Evolutionary conservation across 2,329 filamentous ascomycete genomes (phyloP), one percentile per base, ranked within the genome.

Genomic region (Clarireedia hainanense): DNA sequence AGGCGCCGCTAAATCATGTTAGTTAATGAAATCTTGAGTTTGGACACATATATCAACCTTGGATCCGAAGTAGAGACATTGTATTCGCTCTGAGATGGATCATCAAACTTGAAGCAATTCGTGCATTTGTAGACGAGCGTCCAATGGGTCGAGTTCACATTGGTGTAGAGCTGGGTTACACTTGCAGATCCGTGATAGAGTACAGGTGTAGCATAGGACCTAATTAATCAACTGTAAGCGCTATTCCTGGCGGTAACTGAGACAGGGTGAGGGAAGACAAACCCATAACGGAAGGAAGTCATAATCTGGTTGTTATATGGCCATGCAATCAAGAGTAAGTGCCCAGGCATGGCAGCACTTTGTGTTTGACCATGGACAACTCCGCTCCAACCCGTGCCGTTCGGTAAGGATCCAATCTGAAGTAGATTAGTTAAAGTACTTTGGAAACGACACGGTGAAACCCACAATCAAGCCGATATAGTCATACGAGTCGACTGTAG

Each of bases 91-190:
- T 71, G 70, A 3, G 76, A 76, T 26, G 75, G 72, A 42, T 80
- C 73, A 61, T 78, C 70, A 76, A 80, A 83, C 1, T 72, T 63
- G 23, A 81, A 71, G 66, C 80, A 83, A 61, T 75, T 74, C 61
- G 83, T 69, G 69, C 85, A 88, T 47, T 81, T 76, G 71, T 85
- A 88, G n/a, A 86, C 76, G 48, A 86, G 66, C 47, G 78, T 78
- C 67, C 80, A 88, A 60, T 79, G 72, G 26, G 78, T 81, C 15
- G 74, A 73, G 62, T 78, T 84, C 56, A 86, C 73, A 26, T 72
- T 76, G 14, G 78, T 77, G 14, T 77, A 80, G 58, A 87, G 79
- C 60, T 83, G 77, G 0, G 80, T 84, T 24, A 88, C 67, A 36
- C 75, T 81, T 7, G 84, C 83, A 60, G 81, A 74, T 54, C 85